These are phyloP conservation scores for Neurospora intermedia DNA, from an alignment of 495 filamentous ascomycete species.

Conservation along the genomic window DNA sequence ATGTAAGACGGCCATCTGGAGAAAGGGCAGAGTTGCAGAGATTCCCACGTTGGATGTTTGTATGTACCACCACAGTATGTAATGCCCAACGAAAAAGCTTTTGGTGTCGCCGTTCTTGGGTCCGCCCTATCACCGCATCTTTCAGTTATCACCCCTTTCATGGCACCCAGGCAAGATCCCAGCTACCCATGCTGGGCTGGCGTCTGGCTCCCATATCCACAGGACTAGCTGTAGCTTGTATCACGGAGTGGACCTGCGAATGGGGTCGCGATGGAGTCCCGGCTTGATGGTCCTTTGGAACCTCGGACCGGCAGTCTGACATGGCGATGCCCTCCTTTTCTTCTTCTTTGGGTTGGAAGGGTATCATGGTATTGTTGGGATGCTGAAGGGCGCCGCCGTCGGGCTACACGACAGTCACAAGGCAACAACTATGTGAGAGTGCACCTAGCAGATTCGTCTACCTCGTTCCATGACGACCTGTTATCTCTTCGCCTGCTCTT, in stretches of 20 bases:
- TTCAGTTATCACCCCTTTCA: neutral
- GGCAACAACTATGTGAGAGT: neutral
- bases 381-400: neutral
- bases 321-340: neutral
- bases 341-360: neutral
- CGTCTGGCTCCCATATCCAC: neutral
- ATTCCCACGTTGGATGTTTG: neutral
- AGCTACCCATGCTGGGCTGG: neutral
- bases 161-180: neutral
- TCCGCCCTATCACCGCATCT: neutral
- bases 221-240: neutral
- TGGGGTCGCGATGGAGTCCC: neutral
- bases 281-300: neutral
- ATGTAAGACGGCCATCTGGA: neutral
- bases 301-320: neutral
- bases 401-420: neutral
- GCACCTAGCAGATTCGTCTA: neutral
- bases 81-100: neutral
- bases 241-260: neutral
- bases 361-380: neutral
- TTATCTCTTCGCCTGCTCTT: neutral
- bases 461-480: neutral
- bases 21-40: neutral
- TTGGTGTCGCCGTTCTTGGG: neutral
- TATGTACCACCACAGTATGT: neutral